phyloP scores from a whole-genome alignment of 129 eudicot species.

The Arctium lappa region DNA sequence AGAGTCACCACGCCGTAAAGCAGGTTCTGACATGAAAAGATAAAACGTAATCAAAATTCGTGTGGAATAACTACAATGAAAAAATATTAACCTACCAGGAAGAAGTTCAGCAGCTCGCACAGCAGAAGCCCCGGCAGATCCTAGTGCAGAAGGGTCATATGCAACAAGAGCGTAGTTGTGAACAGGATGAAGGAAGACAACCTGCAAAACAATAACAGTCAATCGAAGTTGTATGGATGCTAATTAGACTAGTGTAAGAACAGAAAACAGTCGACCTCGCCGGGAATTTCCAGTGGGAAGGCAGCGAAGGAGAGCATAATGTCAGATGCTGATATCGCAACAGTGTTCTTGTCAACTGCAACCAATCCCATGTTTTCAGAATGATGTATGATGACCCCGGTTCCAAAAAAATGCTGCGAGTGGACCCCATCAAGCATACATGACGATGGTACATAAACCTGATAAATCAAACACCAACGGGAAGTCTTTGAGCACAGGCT shows the following conservation, averaged over 20 bases:
- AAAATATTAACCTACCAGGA: constrained; percentile 47
- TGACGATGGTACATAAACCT: constrained; percentile 94
- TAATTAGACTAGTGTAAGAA: not conserved
- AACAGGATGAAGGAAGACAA: constrained; percentile 91
- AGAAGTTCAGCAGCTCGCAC: constrained; percentile 92
- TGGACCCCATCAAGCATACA: constrained; percentile 98
- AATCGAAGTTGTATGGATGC: not conserved
- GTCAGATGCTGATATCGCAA: constrained; percentile 84
- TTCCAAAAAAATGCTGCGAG: constrained; percentile 94
- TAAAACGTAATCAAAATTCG: not conserved
- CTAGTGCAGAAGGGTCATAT: constrained; percentile 83
- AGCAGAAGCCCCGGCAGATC: constrained; percentile 66
- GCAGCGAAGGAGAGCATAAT: constrained; percentile 97
- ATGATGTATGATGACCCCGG: constrained; percentile 86
- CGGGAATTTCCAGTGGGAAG: constrained; percentile 89
- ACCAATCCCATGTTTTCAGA: constrained; percentile 83
- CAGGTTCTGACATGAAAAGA: constrained; percentile 55
- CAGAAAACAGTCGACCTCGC: constrained; percentile 51
- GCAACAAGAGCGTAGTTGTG: constrained; percentile 94
- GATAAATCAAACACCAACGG: constrained; percentile 17
- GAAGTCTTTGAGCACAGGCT: not conserved
- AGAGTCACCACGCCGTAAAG: constrained; percentile 81
- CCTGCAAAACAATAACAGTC: constrained; percentile 41
- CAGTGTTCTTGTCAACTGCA: constrained; percentile 92
- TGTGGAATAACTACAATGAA: not conserved